Evolutionary conservation across 78 protist genomes (phyloP).

Genomic region (Bigelowiella natans): DNA sequence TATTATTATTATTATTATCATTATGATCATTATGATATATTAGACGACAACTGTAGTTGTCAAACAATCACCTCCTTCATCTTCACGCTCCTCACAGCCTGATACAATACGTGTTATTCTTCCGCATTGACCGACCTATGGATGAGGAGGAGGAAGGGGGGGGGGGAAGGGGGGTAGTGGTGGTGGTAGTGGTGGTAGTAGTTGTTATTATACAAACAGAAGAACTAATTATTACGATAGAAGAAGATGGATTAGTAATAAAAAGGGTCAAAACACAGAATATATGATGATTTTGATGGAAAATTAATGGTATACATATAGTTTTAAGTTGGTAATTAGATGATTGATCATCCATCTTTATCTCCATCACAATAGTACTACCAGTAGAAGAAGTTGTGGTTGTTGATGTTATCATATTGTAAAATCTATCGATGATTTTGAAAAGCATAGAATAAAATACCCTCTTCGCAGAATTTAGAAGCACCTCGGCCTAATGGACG

Average conservation of each 20-base stretch:
- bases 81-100: neutral
- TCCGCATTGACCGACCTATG: neutral
- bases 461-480: too few species aligned
- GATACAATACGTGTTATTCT: neutral
- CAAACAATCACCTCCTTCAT: too few species aligned
- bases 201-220: too few species aligned
- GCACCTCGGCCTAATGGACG: too few species aligned
- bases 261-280: neutral
- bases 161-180: neutral
- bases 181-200: neutral
- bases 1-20: too few species aligned
- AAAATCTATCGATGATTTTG: neutral
- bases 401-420: neutral
- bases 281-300: neutral
- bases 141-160: neutral
- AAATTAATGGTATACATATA: neutral
- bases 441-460: neutral
- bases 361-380: neutral
- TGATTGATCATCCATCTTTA: neutral
- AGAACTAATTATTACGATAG: too few species aligned
- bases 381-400: neutral
- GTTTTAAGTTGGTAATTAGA: neutral
- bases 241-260: neutral
- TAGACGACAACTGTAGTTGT: too few species aligned
- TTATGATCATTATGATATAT: too few species aligned